Conservation (phyloP, 1,284 basidiomycete species). For the Leccinum subspadiceum region DNA sequence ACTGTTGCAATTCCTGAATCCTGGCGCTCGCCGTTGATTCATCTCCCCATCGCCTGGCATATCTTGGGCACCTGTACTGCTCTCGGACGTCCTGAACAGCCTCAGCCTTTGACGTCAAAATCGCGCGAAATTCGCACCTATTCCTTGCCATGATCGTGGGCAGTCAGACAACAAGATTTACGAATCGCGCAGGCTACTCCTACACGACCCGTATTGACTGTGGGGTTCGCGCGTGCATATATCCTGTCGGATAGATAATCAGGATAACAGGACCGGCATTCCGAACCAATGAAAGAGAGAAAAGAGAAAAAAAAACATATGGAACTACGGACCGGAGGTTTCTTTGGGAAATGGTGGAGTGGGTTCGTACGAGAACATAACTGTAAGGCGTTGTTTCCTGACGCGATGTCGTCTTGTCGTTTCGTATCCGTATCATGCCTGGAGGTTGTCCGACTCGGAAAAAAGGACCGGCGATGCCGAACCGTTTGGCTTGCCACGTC, state of each 20-base stretch:
- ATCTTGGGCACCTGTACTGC: too few relatives aligned
- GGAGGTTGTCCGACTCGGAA: constrained; percentile 1
- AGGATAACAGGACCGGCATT: constrained; percentile 16
- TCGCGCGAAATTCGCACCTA: neutral
- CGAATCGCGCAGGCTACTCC: neutral
- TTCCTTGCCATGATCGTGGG: constrained; percentile 1
- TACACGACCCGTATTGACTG: constrained; percentile 5
- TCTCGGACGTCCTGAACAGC: neutral
- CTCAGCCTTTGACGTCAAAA: neutral
- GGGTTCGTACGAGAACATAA: neutral
- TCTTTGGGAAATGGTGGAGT: neutral
- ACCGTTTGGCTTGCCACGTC: constrained; percentile 21
- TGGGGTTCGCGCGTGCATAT: constrained; percentile 8
- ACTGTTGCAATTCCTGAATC: too few relatives aligned
- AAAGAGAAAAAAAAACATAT: neutral
- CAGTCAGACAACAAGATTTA: neutral
- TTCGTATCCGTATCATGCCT: neutral
- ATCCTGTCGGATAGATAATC: neutral
- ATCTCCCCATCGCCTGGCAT: too few relatives aligned
- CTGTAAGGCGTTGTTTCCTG: neutral
- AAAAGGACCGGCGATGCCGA: neutral
- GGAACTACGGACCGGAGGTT: constrained; percentile 5
- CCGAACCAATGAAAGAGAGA: neutral
- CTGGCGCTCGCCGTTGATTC: too few relatives aligned
- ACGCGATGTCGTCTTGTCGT: neutral